Conservation (phyloP, 176 grass and related monocot genomes). For the Ensete glaucum region DNA sequence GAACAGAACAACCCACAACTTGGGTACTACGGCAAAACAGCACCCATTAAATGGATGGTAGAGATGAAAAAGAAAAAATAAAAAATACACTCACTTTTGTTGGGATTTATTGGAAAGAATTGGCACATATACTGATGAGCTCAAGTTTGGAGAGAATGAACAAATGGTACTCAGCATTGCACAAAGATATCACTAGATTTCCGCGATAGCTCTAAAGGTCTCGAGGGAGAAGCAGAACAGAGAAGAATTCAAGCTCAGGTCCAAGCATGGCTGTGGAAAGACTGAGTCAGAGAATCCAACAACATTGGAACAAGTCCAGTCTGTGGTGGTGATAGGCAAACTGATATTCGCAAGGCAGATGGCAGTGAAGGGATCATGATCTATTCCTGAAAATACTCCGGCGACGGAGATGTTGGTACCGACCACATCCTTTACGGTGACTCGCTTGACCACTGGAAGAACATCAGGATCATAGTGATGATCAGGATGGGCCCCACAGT, state of each 20-base stretch:
- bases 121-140: neutral
- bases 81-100: neutral
- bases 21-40: neutral
- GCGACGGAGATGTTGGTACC: conserved; percentile 52
- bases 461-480: conserved; percentile 42
- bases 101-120: conserved; percentile 17
- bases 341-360: conserved; percentile 70
- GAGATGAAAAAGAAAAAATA: neutral
- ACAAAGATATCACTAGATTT: conserved; percentile 25
- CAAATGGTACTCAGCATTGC: neutral
- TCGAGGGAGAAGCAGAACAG: conserved; percentile 40
- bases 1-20: neutral
- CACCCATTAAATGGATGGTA: neutral
- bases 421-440: conserved; percentile 64
- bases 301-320: conserved; percentile 73
- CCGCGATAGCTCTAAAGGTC: conserved; percentile 40
- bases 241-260: conserved; percentile 57
- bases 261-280: conserved; percentile 53
- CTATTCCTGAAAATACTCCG: conserved; percentile 68
- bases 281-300: conserved; percentile 70
- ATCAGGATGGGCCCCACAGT: conserved; percentile 47
- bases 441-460: conserved; percentile 41
- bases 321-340: conserved; percentile 27
- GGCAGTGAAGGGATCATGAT: conserved; percentile 43
- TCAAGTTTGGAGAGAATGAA: neutral